phyloP scores from a whole-genome alignment of 768 basidiomycete species.

The Rhizopogon sp. region DNA sequence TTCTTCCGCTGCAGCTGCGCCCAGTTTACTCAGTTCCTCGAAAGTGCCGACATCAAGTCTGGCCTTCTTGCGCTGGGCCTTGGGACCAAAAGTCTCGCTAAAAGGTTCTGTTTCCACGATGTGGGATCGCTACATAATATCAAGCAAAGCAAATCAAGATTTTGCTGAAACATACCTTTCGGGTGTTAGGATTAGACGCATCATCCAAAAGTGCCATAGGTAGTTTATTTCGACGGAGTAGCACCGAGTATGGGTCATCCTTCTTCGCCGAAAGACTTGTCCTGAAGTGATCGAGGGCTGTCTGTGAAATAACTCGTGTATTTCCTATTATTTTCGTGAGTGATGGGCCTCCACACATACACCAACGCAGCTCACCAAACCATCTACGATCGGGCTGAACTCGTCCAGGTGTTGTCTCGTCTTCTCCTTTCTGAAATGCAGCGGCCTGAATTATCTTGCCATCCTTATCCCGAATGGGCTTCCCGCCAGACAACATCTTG shows the following conservation, averaged over 20 bases:
- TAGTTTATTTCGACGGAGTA: conserved; percentile 90
- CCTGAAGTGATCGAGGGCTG: conserved; percentile 93
- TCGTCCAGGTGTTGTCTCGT: conserved; percentile 82
- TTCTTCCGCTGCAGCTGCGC: conserved; percentile 50
- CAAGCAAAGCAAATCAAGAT: background rate
- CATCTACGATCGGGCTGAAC: conserved; percentile 95
- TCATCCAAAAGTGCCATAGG: conserved; percentile 96
- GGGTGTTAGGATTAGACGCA: conserved; percentile 70
- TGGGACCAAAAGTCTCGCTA: conserved; percentile 90
- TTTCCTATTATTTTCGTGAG: conserved; percentile 54
- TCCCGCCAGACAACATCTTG: conserved; percentile 92
- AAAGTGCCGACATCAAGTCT: conserved; percentile 86
- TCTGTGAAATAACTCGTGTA: conserved; percentile 97
- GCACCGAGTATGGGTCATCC: conserved; percentile 93
- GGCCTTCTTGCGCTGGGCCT: conserved; percentile 89
- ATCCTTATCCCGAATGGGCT: conserved; percentile 84
- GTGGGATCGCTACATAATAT: conserved; percentile 61
- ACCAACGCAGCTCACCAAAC: conserved; percentile 62
- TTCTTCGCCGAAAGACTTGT: conserved; percentile 81
- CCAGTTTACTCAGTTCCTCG: conserved; percentile 77
- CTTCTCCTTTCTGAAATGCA: conserved; percentile 94
- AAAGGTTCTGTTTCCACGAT: conserved; percentile 98
- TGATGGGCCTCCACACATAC: background rate
- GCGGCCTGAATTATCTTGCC: conserved; percentile 93
- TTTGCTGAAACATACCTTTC: conserved; percentile 51